Conservation (phyloP, 129 eudicot genomes). For the Ambrosia artemisiifolia region DNA sequence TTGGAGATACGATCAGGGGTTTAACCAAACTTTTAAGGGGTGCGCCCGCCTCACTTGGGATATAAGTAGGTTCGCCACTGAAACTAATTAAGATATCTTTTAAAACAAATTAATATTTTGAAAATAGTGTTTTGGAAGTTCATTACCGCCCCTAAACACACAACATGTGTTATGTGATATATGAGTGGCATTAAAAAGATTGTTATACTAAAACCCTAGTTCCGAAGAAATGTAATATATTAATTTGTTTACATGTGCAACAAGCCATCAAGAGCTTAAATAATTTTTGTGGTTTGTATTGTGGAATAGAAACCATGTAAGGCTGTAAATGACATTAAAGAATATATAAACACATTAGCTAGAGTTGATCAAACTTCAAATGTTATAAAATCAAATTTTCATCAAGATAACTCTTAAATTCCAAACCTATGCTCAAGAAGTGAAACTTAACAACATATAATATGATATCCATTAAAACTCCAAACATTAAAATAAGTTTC, state of each 20-base stretch:
- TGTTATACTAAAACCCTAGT: background rate
- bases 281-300: background rate
- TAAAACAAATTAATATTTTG: background rate
- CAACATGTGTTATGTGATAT: background rate
- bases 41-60: too few relatives aligned
- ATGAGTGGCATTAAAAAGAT: background rate
- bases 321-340: background rate
- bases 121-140: background rate
- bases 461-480: too few relatives aligned
- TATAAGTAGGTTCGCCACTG: too few relatives aligned
- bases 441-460: background rate
- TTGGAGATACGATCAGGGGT: too few relatives aligned
- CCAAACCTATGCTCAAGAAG: background rate
- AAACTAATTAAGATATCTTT: too few relatives aligned
- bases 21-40: too few relatives aligned
- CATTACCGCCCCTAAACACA: background rate
- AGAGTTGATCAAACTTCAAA: constrained; percentile 5
- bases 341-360: background rate
- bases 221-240: background rate
- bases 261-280: background rate
- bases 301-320: background rate
- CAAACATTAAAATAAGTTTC: background rate
- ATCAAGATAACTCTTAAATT: background rate
- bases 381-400: constrained; percentile 2
- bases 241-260: background rate